Evolutionary conservation across 1,284 basidiomycete species (phyloP).

Genomic region (Puccinia coronata): DNA sequence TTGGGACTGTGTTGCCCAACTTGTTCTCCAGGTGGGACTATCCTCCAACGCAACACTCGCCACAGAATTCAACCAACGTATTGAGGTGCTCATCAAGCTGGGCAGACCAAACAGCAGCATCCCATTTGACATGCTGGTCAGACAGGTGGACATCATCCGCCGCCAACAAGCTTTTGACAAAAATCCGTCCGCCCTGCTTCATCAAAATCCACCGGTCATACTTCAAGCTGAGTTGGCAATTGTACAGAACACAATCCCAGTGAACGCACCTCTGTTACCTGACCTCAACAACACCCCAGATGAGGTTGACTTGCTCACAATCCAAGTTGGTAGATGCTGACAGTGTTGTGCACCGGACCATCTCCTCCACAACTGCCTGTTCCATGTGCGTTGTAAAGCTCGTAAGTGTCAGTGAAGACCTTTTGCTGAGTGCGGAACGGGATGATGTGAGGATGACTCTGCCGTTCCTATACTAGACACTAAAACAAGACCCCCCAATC

Average conservation of each 20-base stretch:
- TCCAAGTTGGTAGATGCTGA: not conserved
- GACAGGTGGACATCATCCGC: not conserved
- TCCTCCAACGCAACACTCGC: not conserved
- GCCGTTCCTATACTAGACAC: no score
- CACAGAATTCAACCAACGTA: not conserved
- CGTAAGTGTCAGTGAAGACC: no score
- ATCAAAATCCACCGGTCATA: not conserved
- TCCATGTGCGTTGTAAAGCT: not conserved
- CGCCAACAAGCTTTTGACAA: not conserved
- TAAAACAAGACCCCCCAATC: no score
- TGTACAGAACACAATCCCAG: no score
- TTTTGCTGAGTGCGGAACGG: no score
- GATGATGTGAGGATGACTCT: no score
- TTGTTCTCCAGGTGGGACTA: not conserved
- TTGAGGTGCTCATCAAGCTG: not conserved
- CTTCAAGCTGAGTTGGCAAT: no score
- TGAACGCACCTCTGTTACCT: not conserved
- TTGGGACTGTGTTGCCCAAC: not conserved
- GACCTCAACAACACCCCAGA: not conserved
- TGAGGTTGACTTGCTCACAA: not conserved
- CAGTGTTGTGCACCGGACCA: not conserved
- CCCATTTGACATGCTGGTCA: not conserved
- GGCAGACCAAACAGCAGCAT: not conserved
- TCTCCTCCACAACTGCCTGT: not conserved
- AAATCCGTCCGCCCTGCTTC: not conserved